These are phyloP conservation scores for Petrea volubilis DNA, from an alignment of 257 asterid species.

Conservation along the genomic window DNA sequence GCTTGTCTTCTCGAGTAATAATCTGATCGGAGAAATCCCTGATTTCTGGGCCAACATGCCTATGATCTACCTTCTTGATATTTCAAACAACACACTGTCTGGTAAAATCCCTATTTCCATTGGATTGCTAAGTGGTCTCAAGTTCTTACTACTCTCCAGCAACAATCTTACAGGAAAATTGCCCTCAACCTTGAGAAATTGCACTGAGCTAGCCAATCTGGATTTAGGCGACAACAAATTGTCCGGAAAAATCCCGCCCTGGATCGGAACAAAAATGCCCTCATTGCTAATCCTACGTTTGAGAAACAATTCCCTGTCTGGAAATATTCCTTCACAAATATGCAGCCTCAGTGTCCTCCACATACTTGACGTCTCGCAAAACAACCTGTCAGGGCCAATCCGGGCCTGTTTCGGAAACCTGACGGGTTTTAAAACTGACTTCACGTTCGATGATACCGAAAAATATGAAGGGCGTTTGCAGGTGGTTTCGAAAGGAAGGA, in stretches of 20 bases:
- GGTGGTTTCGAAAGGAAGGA: slow-evolving; percentile 36
- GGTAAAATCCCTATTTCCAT: slow-evolving; percentile 36
- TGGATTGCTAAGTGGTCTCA: slow-evolving; percentile 20
- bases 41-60: slow-evolving; percentile 26
- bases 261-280: slow-evolving; percentile 34
- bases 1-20: slow-evolving; percentile 30
- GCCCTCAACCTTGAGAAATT: slow-evolving; percentile 33
- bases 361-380: slow-evolving; percentile 33
- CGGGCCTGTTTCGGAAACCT: slow-evolving; percentile 36
- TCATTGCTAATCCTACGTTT: slow-evolving; percentile 31
- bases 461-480: slow-evolving; percentile 18
- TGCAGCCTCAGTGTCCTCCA: slow-evolving; percentile 34
- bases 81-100: slow-evolving; percentile 31
- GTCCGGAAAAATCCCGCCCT: slow-evolving; percentile 38
- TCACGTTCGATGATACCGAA: neutral
- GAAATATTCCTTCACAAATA: slow-evolving; percentile 26
- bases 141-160: slow-evolving; percentile 29
- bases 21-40: slow-evolving; percentile 30
- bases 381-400: slow-evolving; percentile 26
- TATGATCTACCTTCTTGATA: slow-evolving; percentile 26
- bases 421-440: slow-evolving; percentile 25
- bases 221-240: slow-evolving; percentile 39
- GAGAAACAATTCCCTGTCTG: slow-evolving; percentile 29
- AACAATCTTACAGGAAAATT: slow-evolving; percentile 35
- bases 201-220: slow-evolving; percentile 25